These are phyloP conservation scores for Russula sp. DNA, from an alignment of 768 basidiomycete genomes.

Conservation along the genomic window DNA sequence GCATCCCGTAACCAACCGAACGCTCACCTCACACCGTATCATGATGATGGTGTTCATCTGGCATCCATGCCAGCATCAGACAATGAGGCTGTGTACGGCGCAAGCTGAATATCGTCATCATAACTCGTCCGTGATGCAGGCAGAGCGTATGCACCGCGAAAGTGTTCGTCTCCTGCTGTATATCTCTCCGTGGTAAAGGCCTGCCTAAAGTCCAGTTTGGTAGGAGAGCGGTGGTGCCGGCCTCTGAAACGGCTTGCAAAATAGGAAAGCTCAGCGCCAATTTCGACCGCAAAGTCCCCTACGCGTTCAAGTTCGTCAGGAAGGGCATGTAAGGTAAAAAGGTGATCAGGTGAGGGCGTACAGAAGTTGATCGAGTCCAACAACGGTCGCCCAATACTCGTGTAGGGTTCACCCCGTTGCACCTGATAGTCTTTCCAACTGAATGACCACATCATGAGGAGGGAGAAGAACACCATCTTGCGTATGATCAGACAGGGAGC, in stretches of 20 bases:
- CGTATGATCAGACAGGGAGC: conserved; percentile 8
- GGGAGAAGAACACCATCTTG: conserved; percentile 83
- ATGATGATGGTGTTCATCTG: background rate
- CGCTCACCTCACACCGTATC: too few relatives aligned
- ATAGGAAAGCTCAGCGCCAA: conserved; percentile 53
- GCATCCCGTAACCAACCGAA: too few relatives aligned
- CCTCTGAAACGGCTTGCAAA: conserved; percentile 41
- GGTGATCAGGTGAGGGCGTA: conserved; percentile 25
- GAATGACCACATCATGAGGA: conserved; percentile 82
- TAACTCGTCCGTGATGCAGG: background rate
- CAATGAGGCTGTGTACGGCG: background rate
- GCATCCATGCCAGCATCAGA: background rate
- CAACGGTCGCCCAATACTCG: conserved; percentile 60
- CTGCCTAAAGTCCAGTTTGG: background rate
- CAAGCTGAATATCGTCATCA: conserved; percentile 14
- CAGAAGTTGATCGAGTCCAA: conserved; percentile 55
- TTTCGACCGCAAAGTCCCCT: conserved; percentile 38
- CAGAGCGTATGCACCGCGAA: background rate
- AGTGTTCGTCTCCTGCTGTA: background rate
- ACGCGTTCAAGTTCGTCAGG: background rate
- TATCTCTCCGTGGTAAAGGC: too few relatives aligned
- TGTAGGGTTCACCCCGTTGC: conserved; percentile 35
- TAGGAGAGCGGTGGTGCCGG: conserved; percentile 13
- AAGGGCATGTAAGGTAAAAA: background rate
- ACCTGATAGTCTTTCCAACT: conserved; percentile 53